These are phyloP conservation scores for Parachaetomium inaequale DNA, from an alignment of 495 filamentous ascomycete genomes.

Conservation along the genomic window DNA sequence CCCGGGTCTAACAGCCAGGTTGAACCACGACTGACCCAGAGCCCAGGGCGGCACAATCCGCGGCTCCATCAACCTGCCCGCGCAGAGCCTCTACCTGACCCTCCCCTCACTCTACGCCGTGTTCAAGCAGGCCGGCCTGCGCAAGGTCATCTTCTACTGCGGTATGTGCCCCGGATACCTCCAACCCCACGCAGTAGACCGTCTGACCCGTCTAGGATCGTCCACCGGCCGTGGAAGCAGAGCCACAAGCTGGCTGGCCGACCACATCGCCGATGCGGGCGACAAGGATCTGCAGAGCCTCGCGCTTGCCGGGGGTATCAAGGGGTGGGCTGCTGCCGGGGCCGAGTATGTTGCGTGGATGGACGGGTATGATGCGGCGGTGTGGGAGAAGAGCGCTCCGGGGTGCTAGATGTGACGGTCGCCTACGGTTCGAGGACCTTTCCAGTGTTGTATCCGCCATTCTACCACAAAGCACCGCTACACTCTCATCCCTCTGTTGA, in stretches of 20 bases:
- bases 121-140: constrained; percentile 47
- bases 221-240: constrained; percentile 60
- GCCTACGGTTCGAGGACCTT: too few species aligned
- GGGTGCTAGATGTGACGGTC: too few species aligned
- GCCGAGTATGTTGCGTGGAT: constrained; percentile 53
- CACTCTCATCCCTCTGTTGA: too few species aligned
- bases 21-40: not conserved
- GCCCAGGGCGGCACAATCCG: constrained; percentile 63
- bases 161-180: constrained; percentile 38
- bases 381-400: constrained; percentile 37
- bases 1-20: too few species aligned
- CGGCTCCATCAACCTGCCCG: constrained; percentile 67
- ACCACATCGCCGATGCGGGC: constrained; percentile 49
- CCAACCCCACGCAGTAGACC: not conserved
- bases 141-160: constrained; percentile 64
- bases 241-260: constrained; percentile 63
- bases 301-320: constrained; percentile 58
- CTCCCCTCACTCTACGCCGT: constrained; percentile 56
- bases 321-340: constrained; percentile 60
- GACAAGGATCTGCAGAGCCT: constrained; percentile 52
- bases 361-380: constrained; percentile 54
- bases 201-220: constrained; percentile 51
- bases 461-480: too few species aligned
- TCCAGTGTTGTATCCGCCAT: too few species aligned
- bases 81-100: constrained; percentile 59